Conservation (phyloP, 192 early-diverging fungal species). For the Chytriomyces hyalinus region DNA sequence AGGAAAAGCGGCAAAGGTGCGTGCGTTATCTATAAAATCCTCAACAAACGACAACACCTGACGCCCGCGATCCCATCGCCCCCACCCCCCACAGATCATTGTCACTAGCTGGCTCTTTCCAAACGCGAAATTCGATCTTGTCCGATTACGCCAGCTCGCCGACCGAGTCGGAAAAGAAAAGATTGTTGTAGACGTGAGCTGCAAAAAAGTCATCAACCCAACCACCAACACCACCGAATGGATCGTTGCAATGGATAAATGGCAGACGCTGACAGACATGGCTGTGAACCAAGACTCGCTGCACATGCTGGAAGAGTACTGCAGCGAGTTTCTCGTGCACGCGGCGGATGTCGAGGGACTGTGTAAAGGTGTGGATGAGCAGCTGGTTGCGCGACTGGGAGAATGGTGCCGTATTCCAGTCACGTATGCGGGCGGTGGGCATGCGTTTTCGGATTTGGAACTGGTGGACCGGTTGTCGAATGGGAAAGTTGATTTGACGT, state of each 20-base stretch:
- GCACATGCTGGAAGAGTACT: slow-evolving; percentile 53
- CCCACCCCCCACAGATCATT: slow-evolving; percentile 67
- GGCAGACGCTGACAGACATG: slow-evolving; percentile 95
- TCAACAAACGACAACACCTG: not conserved
- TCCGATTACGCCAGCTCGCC: slow-evolving; percentile 62
- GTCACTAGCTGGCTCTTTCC: slow-evolving; percentile 96
- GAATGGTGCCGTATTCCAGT: slow-evolving; percentile 86
- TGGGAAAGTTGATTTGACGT: slow-evolving; percentile 90
- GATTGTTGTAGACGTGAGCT: slow-evolving; percentile 85
- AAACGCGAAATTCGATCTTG: slow-evolving; percentile 67
- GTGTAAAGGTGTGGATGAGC: slow-evolving; percentile 89
- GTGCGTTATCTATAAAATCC: not conserved
- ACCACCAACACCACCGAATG: slow-evolving; percentile 66
- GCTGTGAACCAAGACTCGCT: slow-evolving; percentile 69
- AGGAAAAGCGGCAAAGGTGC: slow-evolving; percentile 80
- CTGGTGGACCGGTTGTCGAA: slow-evolving; percentile 79
- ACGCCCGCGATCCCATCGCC: not conserved
- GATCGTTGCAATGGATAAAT: slow-evolving; percentile 97
- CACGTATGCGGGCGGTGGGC: slow-evolving; percentile 93
- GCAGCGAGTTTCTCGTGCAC: slow-evolving; percentile 92
- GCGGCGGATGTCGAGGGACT: slow-evolving; percentile 98
- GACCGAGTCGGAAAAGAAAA: slow-evolving; percentile 68
- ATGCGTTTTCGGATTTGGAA: slow-evolving; percentile 70
- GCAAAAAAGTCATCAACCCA: slow-evolving; percentile 46
- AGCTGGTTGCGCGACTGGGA: slow-evolving; percentile 80